Evolutionary conservation across 352 stramenopile species (phyloP).

Genomic region (Globisporangium polare): DNA sequence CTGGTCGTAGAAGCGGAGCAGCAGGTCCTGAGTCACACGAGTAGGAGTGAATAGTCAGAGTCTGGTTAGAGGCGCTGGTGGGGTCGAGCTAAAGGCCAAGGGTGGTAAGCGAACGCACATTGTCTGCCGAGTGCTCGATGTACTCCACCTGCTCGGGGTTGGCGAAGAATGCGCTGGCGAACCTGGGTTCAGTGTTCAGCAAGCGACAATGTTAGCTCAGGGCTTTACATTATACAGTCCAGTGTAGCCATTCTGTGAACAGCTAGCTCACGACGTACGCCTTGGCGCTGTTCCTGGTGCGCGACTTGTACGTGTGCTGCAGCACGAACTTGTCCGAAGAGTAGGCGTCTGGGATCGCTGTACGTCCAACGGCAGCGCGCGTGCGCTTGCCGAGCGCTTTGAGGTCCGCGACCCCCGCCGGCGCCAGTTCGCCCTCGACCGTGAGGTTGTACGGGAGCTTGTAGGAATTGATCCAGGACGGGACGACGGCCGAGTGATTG

Average conservation of each 20-base stretch:
- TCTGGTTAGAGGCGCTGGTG: not conserved
- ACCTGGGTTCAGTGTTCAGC: slow-evolving; percentile 30
- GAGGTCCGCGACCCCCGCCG: slow-evolving; percentile 36
- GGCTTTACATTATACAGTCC: no score
- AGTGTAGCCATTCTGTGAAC: not conserved
- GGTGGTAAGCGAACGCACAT: slow-evolving; percentile 12
- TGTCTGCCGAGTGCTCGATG: slow-evolving; percentile 31
- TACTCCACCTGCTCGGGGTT: slow-evolving; percentile 44
- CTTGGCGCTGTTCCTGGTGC: slow-evolving; percentile 49
- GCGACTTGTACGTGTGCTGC: slow-evolving; percentile 54
- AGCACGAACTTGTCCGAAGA: slow-evolving; percentile 43
- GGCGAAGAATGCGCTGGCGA: slow-evolving; percentile 47
- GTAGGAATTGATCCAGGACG: no score
- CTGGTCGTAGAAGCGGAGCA: slow-evolving; percentile 61
- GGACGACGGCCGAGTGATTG: no score
- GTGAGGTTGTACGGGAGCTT: no score
- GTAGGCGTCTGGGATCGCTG: slow-evolving; percentile 3
- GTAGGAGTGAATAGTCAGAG: not conserved
- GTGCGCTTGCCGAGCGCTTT: slow-evolving; percentile 29
- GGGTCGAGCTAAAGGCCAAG: not conserved
- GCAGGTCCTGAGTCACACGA: slow-evolving; percentile 26
- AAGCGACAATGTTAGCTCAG: no score
- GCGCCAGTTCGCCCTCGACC: slow-evolving; percentile 39
- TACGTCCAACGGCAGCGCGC: slow-evolving; percentile 15
- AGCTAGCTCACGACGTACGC: slow-evolving; percentile 31